Conservation (phyloP, 192 early-diverging fungal species). For the Backusella morwellensis region DNA sequence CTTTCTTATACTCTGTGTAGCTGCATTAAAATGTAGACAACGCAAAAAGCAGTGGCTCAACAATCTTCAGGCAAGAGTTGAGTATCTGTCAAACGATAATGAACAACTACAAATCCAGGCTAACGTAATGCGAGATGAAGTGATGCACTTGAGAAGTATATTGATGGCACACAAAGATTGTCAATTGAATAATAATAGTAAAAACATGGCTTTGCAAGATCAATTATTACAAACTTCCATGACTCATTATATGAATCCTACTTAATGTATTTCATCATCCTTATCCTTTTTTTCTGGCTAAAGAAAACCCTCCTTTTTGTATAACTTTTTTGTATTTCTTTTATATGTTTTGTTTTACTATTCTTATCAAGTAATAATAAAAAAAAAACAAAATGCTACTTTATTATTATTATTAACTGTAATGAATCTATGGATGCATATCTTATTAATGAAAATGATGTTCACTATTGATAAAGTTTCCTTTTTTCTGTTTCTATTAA, state of each 20-base stretch:
- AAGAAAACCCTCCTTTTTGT: neutral
- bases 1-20: slow-evolving; percentile 30
- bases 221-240: neutral
- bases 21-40: slow-evolving; percentile 89
- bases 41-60: slow-evolving; percentile 92
- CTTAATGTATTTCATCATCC: neutral
- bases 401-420: neutral
- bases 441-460: no score
- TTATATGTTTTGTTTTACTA: neutral
- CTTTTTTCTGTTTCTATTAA: neutral
- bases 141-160: slow-evolving; percentile 73
- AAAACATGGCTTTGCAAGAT: neutral
- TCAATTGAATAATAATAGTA: slow-evolving; percentile 56
- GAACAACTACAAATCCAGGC: slow-evolving; percentile 62
- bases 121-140: slow-evolving; percentile 62
- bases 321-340: slow-evolving; percentile 7
- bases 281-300: neutral
- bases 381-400: neutral
- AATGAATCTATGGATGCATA: no score
- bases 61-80: slow-evolving; percentile 69
- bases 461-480: no score
- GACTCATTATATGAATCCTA: neutral
- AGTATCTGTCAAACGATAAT: slow-evolving; percentile 64
- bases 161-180: slow-evolving; percentile 80
- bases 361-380: neutral